Base-by-base conservation (phyloP, 768 basidiomycete species). In the Podaxis sp. region DNA sequence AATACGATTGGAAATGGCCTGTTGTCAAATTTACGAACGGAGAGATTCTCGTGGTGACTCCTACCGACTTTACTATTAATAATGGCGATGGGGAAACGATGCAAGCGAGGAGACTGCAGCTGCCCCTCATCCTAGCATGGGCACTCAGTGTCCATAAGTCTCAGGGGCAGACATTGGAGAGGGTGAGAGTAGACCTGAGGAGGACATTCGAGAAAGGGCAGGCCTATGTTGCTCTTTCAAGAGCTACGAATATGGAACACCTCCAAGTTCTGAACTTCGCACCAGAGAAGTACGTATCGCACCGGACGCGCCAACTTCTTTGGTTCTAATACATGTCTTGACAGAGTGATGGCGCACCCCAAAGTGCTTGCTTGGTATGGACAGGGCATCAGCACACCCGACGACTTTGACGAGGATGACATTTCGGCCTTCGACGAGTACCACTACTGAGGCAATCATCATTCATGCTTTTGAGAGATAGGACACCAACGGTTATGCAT, bases 111-210 rank as follows among this genome's bases (percentile, higher is more conserved):
- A 49, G 56, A 49, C 51, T 64, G 9, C 66, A 91, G 87, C 68
- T 93, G 1, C 90, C 91, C 0, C 73, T 96, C 3, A 90, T 92
- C 54, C 81, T 94, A n/a, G 87, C 94, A 0, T 95, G 93, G 90
- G 93, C 93, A 0, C 79, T 95, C 71, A 89, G 88, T 53, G 87
- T 95, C 39, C 93, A 95, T 75, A 96, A 96, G 71, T 89, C 89
- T 4, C 95, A 96, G 71, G 95, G 95, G 15, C 61, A 63, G 36
- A 63, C 61, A 13, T n/a, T 63, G 46, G 86, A 92, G 52, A 81
- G 92, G 53, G 92, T 95, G 61, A 89, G 87, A 63, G 90, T 95
- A 3, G 87, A 95, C 69, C 81, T 96, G 36, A 73, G 77, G 63
- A 80, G 83, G 51, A 89, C 85, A 1, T 96, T 96, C 75, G 95